These are phyloP conservation scores for Rhododendron williamsianum DNA, from an alignment of 148 eudicot species.

Conservation along the genomic window DNA sequence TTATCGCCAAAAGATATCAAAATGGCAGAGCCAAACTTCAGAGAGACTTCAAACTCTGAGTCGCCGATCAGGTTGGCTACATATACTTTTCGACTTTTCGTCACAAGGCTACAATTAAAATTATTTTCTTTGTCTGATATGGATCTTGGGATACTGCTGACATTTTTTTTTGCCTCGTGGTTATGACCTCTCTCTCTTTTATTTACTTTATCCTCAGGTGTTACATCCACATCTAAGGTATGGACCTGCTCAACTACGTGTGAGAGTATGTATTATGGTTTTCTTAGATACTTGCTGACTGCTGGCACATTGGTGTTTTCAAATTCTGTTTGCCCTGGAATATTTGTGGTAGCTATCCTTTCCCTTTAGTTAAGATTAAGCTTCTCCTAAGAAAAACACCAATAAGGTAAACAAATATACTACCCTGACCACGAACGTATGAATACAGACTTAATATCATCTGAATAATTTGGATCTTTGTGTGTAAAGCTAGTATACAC, in stretches of 20 bases:
- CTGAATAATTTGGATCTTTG: neutral
- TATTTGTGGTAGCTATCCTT: neutral
- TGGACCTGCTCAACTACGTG: conserved; percentile 27
- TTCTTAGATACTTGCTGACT: neutral
- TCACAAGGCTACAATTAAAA: neutral
- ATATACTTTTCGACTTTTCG: conserved; percentile 3
- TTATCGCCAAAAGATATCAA: conserved; percentile 85
- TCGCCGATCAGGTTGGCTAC: conserved; percentile 54
- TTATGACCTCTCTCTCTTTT: neutral
- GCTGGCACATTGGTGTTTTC: neutral
- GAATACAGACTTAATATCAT: neutral
- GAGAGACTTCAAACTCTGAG: conserved; percentile 68
- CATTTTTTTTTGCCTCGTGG: neutral
- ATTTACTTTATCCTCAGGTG: conserved; percentile 39
- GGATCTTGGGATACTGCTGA: neutral
- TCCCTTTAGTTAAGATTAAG: neutral
- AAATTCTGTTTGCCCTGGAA: conserved; percentile 6
- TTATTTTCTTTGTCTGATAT: neutral
- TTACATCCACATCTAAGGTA: conserved; percentile 58
- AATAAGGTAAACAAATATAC: neutral
- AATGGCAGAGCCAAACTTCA: conserved; percentile 84
- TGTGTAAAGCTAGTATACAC: neutral
- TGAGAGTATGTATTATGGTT: conserved; percentile 18
- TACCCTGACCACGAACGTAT: neutral
- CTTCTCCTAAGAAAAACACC: neutral